Evolutionary conservation across 2,329 filamentous ascomycete species (phyloP).

Genomic region (Ophiostoma novo-ulmi): DNA sequence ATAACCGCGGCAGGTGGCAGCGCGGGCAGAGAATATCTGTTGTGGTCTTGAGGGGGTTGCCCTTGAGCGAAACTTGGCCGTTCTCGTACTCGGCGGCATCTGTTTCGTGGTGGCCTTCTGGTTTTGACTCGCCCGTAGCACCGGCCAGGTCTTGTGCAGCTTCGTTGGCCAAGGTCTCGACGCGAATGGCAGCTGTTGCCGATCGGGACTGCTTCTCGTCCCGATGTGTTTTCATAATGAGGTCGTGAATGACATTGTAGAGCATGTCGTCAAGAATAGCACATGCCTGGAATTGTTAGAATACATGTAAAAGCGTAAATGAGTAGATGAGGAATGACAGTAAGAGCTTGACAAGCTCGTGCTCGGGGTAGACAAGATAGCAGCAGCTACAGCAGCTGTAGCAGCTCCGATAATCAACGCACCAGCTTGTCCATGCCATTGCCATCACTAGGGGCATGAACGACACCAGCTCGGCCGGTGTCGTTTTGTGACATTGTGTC

Average conservation of each 20-base stretch:
- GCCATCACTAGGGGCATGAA: constrained; percentile 49
- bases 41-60: constrained; percentile 66
- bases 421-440: constrained; percentile 56
- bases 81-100: constrained; percentile 66
- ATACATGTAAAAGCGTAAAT: not conserved
- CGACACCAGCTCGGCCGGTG: constrained; percentile 53
- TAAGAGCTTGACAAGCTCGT: not conserved
- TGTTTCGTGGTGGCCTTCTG: constrained; percentile 57
- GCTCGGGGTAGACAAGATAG: not conserved
- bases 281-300: constrained; percentile 42
- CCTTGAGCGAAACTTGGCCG: constrained; percentile 62
- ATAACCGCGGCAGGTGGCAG: constrained; percentile 68
- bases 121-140: constrained; percentile 48
- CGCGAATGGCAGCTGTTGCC: constrained; percentile 57
- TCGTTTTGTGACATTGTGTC: constrained; percentile 26
- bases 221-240: constrained; percentile 68
- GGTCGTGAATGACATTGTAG: constrained; percentile 70
- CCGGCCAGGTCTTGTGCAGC: constrained; percentile 43
- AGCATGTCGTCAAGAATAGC: constrained; percentile 68
- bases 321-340: not conserved
- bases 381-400: not conserved
- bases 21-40: constrained; percentile 67
- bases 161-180: constrained; percentile 57
- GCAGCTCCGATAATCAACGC: constrained; percentile 34
- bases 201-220: constrained; percentile 72